phyloP scores from a whole-genome alignment of 352 stramenopile species.

The Phytophthora melonis region DNA sequence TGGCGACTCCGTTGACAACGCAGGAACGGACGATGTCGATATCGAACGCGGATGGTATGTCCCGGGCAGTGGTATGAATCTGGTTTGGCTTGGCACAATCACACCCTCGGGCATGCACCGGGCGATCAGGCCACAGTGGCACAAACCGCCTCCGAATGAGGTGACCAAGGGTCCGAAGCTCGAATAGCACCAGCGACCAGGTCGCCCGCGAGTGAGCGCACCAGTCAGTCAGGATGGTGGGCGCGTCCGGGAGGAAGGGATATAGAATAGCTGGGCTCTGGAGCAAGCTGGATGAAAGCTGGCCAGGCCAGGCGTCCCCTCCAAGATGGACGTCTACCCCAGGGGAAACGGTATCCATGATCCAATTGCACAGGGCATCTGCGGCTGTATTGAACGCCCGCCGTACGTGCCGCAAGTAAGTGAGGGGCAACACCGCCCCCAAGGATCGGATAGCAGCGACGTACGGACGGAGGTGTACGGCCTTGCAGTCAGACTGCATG shows the following conservation, averaged over 20 bases:
- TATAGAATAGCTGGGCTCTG: background rate
- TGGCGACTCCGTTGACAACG: background rate
- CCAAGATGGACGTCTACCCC: background rate
- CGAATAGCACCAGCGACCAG: constrained; percentile 14
- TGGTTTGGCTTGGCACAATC: background rate
- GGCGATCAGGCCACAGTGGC: background rate
- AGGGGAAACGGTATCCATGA: constrained; percentile 17
- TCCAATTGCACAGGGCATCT: constrained; percentile 32
- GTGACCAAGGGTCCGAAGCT: background rate
- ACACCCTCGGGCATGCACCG: background rate
- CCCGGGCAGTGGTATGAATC: background rate
- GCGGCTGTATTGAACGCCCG: constrained; percentile 3
- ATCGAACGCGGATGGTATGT: background rate
- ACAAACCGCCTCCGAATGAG: constrained; percentile 1
- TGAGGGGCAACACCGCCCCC: background rate
- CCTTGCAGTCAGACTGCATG: too few relatives aligned
- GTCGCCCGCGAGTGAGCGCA: background rate
- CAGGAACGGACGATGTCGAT: background rate
- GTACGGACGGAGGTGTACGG: too few relatives aligned
- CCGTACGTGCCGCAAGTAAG: constrained; percentile 8
- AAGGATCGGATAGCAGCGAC: too few relatives aligned
- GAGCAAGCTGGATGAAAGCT: background rate
- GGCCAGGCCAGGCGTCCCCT: background rate
- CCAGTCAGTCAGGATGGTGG: background rate
- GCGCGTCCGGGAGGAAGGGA: background rate